Base-by-base conservation (phyloP, 805 yeast genomes). In the Saccharomycopsis capsularis region DNA sequence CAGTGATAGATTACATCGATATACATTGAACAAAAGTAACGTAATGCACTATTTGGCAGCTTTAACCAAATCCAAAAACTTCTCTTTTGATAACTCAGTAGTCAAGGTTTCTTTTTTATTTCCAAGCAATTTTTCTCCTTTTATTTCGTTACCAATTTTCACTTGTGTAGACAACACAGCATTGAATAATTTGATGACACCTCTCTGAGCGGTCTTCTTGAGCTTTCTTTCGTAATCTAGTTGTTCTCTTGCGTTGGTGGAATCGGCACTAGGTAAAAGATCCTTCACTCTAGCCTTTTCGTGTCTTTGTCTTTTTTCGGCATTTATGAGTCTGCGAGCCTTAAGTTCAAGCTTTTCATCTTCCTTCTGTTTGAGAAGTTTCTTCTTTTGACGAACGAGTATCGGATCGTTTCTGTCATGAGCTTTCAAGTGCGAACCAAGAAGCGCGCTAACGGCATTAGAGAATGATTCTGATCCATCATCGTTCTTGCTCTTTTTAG, bases 321-420 rank as follows among this genome's bases (percentile, higher is more conserved):
- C 74, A 13, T 78, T 65, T 16, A 91, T 53, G 19, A 81, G 77
- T 56, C 82, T 73, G 59, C 78, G 81, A 9, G 96, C 98, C 63
- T 88, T 85, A 52, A 78, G 76, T 58, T 91, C 97, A 41, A 93
- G 69, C 60, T 84, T 85, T 45, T 85, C 87, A 29, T 81, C 75
- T 57, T 90, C 96, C 49, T 85, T 74, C 56, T 85, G 81, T 66
- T 81, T 82, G 44, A 81, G 53, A 0, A 81, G 76, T 38, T 75
- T 71, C 56, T 83, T 85, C 60, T 85, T 85, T 22, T 77, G 71
- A 66, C 98, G 80, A 5, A 91, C 90, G 67, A 91, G 73, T 48
- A 91, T 86, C 2, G 99, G 99, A 63, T 90, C 95, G 40, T 76
- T 76, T 60, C 97, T 74, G 60, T 85, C 88, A 59, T 91, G 85